Evolutionary conservation across 495 filamentous ascomycete species (phyloP), one percentile per base, ranked within the genome.

Genomic region (Penicillium roqueforti): DNA sequence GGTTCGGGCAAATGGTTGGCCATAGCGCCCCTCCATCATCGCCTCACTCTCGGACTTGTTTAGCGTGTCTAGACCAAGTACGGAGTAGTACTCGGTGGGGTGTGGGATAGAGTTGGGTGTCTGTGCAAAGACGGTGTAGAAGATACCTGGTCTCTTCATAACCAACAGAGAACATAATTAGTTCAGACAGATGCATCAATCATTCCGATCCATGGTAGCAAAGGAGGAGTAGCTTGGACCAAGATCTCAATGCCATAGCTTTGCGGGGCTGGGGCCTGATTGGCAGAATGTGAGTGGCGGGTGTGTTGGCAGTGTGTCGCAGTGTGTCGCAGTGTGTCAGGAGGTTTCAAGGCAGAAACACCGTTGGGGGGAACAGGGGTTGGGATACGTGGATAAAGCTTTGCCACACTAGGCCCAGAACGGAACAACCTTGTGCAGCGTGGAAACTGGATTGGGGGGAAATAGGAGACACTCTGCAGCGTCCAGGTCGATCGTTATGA

Each of bases 221-320:
- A n/a, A n/a, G n/a, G n/a, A n/a, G n/a, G n/a, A n/a, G n/a, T n/a
- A n/a, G 8, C 19, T 10, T n/a, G n/a, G n/a, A n/a, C 9, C 32
- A 22, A n/a, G 46, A 38, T 49, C 46, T 26, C n/a, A n/a, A 18
- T 28, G 11, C 19, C 20, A 47, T 45, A 19, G 19, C n/a, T 36
- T 34, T 48, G 48, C 48, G 48, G 48, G 48, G 46, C 46, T 48
- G 46, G 45, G 19, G 20, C 20, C 5, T 42, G 25, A 42, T 42
- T 42, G 40, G 40, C 22, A n/a, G 40, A 42, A 42, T 42, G 40
- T 9, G 13, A 3, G 38, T 40, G 38, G 46, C 31, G 29, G 38
- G 38, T 42, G 48, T 19, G 48, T 42, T 51, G 48, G 48, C 48
- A 51, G 48, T 51, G 48, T 51, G 48, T 51, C 48, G n/a, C n/a